phyloP scores from a whole-genome alignment of 2,329 filamentous ascomycete species.

The Penicillium sp. region DNA sequence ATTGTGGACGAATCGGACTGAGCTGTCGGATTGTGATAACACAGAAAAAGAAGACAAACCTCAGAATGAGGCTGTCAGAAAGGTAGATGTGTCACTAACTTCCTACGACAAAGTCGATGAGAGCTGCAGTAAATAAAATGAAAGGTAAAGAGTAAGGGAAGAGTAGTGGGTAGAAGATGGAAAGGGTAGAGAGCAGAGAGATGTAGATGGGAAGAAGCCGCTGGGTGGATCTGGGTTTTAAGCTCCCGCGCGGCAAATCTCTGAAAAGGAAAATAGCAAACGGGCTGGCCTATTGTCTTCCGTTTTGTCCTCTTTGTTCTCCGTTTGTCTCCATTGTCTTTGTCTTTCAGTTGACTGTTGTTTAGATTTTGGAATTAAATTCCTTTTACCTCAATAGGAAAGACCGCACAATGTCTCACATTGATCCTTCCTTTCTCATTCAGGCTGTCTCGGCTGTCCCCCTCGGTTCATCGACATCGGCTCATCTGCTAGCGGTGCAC shows the following conservation, averaged over 20 bases:
- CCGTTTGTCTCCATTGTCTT: not conserved
- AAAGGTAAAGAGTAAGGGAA: not conserved
- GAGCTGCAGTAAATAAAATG: not conserved
- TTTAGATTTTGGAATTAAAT: not conserved
- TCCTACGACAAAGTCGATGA: not conserved
- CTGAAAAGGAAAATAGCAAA: conserved; percentile 2
- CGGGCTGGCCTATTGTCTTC: not conserved
- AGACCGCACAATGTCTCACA: conserved; percentile 26
- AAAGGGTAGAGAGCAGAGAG: conserved; percentile 4
- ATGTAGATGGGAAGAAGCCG: conserved; percentile 11
- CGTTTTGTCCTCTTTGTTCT: not conserved
- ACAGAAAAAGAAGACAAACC: not conserved
- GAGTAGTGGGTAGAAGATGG: not conserved
- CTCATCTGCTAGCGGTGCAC: conserved; percentile 42
- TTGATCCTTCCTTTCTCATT: conserved; percentile 37
- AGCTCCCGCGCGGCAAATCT: conserved; percentile 13
- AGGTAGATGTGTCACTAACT: not conserved
- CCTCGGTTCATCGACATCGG: conserved; percentile 42
- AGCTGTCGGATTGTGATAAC: not conserved
- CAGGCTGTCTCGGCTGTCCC: conserved; percentile 36
- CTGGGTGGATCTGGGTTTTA: conserved; percentile 10
- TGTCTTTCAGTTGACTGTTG: not conserved
- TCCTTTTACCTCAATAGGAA: not conserved
- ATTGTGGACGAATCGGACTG: not conserved
- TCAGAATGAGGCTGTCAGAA: not conserved